Evolutionary conservation across 352 stramenopile genomes (phyloP), one percentile per base, ranked within the genome.

Genomic region (Blastocystis hominis): DNA sequence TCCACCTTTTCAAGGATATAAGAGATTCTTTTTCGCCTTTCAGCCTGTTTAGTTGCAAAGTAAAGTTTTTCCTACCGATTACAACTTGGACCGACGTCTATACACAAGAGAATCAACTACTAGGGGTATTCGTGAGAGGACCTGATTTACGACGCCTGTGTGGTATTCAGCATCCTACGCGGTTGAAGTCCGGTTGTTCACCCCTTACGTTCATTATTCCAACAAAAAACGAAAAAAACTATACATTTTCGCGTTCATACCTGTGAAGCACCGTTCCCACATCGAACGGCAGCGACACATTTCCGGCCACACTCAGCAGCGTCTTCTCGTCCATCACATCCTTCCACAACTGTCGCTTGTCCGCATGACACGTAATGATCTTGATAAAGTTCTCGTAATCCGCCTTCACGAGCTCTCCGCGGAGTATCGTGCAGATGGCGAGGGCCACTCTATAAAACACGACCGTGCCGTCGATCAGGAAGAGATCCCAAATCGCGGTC

Each of bases 321-420:
- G 63, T 30, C 24, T 75, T 75, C 63, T 75, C 63, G 38, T 17
- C 42, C 24, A 75, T 15, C 7, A 75, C 38, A 5, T 20, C 30
- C 24, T 75, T 75, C 63, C 63, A 75, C 1, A 75, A 50, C 1
- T n/a, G 6, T 46, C 38, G 3, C 63, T 75, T 75, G 5, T 75
- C 63, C 7, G 63, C 24, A 34, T 75, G 63, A 46, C 63, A 75
- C 30, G 63, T 75, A 75, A 75, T 75, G 46, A 75, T 75, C 63
- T 75, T 75, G 46, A 75, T 75, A 44, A 75, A 75, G 20, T 75
- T 34, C 30, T 75, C 63, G 46, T 75, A 75, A 42, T 75, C 63
- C 3, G 63, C 63, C 24, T 46, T 75, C 63, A 75, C 4, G 20
- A 75, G 46, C 4, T 75, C 3, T 1, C 20, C 4, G 4, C 42